Conservation (phyloP, 345 rosid genomes). For the Corchorus capsularis region DNA sequence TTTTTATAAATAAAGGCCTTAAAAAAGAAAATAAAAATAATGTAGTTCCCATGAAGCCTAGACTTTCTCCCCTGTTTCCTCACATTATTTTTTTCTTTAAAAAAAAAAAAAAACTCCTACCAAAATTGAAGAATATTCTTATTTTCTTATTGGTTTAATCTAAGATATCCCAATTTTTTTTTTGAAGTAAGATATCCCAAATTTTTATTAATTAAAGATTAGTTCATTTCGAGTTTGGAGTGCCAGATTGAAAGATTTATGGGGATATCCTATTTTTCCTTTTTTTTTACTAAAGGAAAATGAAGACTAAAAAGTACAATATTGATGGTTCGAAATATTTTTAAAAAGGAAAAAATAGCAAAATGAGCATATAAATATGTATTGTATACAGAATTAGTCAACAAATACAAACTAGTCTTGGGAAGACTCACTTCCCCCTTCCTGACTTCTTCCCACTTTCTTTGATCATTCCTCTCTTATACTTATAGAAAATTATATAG, state of each 20-base stretch:
- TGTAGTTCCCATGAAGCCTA: no score
- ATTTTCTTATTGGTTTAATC: no score
- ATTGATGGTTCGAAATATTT: neutral
- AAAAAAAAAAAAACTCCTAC: no score
- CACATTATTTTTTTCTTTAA: no score
- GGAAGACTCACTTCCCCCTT: neutral
- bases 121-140: no score
- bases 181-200: no score
- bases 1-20: no score
- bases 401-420: neutral
- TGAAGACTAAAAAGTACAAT: neutral
- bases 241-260: no score
- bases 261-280: neutral
- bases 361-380: neutral
- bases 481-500: neutral
- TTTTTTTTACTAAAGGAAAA: neutral
- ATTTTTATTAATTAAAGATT: no score
- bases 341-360: neutral
- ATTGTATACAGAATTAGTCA: slow-evolving; percentile 2
- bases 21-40: no score
- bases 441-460: neutral
- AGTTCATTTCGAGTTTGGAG: no score
- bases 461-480: neutral
- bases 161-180: no score
- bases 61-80: slow-evolving; percentile 6